Percentiles rank a stretch among this genome's conserved stretches.
Conservation (phyloP, 495 filamentous ascomycete species). For the Hyaloscypha bicolor region DNA sequence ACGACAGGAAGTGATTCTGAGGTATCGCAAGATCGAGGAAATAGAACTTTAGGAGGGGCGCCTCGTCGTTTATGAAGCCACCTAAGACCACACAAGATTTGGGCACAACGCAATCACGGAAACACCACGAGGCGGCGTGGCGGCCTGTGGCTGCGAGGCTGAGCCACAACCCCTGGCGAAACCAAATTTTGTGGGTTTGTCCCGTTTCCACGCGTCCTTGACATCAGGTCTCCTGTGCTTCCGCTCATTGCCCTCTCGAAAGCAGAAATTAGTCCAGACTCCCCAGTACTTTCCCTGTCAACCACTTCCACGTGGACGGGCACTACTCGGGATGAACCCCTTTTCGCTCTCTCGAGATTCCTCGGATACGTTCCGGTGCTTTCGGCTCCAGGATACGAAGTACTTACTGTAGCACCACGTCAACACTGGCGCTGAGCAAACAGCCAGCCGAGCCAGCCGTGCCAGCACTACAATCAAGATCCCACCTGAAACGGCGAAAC, state of each 20-base stretch:
- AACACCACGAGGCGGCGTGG: not conserved
- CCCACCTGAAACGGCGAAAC: not conserved
- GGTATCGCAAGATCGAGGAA: not conserved
- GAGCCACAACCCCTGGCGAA: not conserved
- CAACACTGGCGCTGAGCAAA: not conserved
- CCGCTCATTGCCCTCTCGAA: not conserved
- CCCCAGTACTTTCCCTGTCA: not conserved
- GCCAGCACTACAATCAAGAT: not conserved
- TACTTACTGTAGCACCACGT: not conserved
- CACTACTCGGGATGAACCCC: not conserved
- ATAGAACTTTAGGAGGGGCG: not conserved
- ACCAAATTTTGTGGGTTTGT: not conserved
- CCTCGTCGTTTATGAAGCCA: not conserved
- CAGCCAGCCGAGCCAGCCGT: too few species aligned
- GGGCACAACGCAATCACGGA: not conserved
- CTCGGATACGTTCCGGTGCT: not conserved
- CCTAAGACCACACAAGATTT: not conserved
- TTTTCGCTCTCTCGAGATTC: not conserved
- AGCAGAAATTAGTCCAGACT: not conserved
- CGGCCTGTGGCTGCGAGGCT: slow-evolving; percentile 7
- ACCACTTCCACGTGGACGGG: not conserved
- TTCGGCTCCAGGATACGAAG: not conserved
- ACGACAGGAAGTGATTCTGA: not conserved
- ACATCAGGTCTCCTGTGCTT: not conserved
- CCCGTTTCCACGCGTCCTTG: slow-evolving; percentile 3